These are phyloP conservation scores for Quercus aquifolioides DNA, from an alignment of 306 rosid species.

Conservation along the genomic window DNA sequence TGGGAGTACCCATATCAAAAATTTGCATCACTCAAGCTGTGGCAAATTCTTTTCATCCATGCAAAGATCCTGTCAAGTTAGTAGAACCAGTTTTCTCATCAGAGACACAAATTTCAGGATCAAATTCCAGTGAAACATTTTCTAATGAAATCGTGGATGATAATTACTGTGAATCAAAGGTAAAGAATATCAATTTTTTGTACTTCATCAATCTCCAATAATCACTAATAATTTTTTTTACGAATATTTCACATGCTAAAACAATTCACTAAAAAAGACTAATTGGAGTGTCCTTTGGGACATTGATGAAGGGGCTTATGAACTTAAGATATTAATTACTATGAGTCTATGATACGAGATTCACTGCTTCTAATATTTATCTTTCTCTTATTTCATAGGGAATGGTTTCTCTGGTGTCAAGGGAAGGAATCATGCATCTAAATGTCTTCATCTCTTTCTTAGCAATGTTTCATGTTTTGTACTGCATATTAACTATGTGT, in stretches of 20 bases:
- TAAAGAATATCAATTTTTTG: neutral
- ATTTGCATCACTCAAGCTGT: constrained; percentile 42
- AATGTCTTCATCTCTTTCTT: constrained; percentile 51
- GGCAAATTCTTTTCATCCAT: constrained; percentile 52
- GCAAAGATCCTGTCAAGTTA: constrained; percentile 23
- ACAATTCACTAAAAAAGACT: too few relatives aligned
- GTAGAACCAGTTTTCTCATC: constrained; percentile 9
- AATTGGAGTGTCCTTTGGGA: too few relatives aligned
- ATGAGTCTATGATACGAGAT: too few relatives aligned
- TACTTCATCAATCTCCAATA: too few relatives aligned
- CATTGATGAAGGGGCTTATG: too few relatives aligned
- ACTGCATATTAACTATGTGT: constrained; percentile 60
- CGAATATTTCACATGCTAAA: too few relatives aligned
- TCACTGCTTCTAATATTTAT: neutral
- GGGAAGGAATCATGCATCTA: constrained; percentile 51
- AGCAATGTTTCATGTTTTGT: constrained; percentile 66
- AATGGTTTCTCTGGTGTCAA: constrained; percentile 56
- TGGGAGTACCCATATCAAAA: constrained; percentile 51
- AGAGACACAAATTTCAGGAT: constrained; percentile 12
- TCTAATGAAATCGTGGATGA: neutral
- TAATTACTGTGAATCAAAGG: constrained; percentile 50
- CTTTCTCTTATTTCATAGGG: constrained; percentile 32
- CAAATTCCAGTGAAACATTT: constrained; percentile 1
- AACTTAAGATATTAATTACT: too few relatives aligned
- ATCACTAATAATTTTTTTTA: too few relatives aligned